Conservation (phyloP, 306 rosid species). For the Lathyrus tuberosus region DNA sequence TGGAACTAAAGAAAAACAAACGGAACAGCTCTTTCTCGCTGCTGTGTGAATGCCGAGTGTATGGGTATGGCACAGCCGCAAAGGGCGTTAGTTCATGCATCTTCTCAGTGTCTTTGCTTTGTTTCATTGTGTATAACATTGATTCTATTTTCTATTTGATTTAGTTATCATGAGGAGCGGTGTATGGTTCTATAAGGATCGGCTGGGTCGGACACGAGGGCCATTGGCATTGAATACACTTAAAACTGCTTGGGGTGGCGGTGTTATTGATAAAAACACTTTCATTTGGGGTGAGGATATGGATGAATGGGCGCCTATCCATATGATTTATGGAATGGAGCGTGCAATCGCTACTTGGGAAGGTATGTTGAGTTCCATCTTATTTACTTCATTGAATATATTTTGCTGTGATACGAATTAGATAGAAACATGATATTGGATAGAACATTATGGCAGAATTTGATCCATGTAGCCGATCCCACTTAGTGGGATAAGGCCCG, state of each 20-base stretch:
- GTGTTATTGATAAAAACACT: slow-evolving; percentile 90
- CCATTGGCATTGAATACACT: slow-evolving; percentile 74
- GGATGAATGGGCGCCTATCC: slow-evolving; percentile 97
- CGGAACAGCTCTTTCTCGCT: not conserved
- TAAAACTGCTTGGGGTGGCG: slow-evolving; percentile 93
- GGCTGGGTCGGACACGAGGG: slow-evolving; percentile 88
- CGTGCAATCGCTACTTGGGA: slow-evolving; percentile 98
- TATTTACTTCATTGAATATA: slow-evolving; percentile 1
- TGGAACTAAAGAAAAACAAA: not conserved
- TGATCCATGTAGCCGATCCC: no score
- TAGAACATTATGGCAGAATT: no score
- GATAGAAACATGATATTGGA: no score
- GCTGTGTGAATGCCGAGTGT: not conserved
- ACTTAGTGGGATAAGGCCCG: no score
- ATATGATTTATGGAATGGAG: slow-evolving; percentile 96
- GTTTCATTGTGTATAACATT: slow-evolving; percentile 35
- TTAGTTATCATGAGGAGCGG: slow-evolving; percentile 89
- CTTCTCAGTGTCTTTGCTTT: slow-evolving; percentile 10
- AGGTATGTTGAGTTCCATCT: slow-evolving; percentile 54
- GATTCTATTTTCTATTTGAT: slow-evolving; percentile 15
- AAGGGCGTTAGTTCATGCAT: slow-evolving; percentile 15
- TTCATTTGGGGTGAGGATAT: slow-evolving; percentile 98
- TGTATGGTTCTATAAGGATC: slow-evolving; percentile 85
- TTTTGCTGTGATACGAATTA: not conserved
- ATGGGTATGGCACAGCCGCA: not conserved